phyloP scores from a whole-genome alignment of 306 rosid species.

The Mimosa bimucronata region DNA sequence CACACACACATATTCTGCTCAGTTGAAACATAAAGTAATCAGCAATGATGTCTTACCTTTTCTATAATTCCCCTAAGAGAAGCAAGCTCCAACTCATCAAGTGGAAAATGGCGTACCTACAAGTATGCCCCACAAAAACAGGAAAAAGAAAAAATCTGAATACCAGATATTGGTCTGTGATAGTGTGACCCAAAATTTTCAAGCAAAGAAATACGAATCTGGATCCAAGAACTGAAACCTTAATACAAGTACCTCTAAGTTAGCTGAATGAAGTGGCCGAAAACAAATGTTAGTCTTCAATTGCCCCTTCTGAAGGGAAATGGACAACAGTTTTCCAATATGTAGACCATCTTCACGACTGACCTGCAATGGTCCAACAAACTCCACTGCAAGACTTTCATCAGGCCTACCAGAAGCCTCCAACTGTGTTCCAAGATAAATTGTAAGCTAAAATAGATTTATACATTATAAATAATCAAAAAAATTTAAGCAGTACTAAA shows the following conservation, averaged over 20 bases:
- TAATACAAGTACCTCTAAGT: constrained; percentile 75
- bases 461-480: constrained; percentile 13
- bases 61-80: constrained; percentile 91
- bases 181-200: constrained; percentile 28
- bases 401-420: constrained; percentile 89
- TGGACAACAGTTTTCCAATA: constrained; percentile 61
- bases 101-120: constrained; percentile 86
- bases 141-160: background rate
- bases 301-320: constrained; percentile 85
- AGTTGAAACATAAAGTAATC: constrained; percentile 21
- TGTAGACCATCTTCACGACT: constrained; percentile 53
- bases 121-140: constrained; percentile 28
- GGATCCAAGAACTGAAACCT: constrained; percentile 17
- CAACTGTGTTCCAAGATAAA: constrained; percentile 61
- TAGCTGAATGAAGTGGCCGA: constrained; percentile 77
- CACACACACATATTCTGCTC: background rate
- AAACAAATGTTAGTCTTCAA: constrained; percentile 65
- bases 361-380: constrained; percentile 75
- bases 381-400: constrained; percentile 80
- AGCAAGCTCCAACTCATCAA: constrained; percentile 94
- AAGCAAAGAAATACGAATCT: constrained; percentile 32
- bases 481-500: background rate
- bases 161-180: background rate
- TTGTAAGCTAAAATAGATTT: constrained; percentile 30
- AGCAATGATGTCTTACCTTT: constrained; percentile 59